Evolutionary conservation across 345 rosid species (phyloP).

Genomic region (Clausena lansium): DNA sequence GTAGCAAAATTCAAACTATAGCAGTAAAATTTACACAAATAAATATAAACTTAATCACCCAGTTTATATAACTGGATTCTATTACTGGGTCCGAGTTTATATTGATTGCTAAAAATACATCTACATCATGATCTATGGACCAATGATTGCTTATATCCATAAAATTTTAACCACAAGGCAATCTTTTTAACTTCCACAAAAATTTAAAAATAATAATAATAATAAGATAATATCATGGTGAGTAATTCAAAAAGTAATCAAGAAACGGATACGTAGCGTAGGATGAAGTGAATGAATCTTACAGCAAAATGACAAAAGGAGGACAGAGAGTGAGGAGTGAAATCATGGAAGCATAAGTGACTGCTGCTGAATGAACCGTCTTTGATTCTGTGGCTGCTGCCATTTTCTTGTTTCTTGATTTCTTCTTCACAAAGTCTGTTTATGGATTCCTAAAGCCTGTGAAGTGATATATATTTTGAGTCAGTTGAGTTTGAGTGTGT

Average conservation of each 20-base stretch:
- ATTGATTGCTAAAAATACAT: background rate
- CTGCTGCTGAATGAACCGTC: conserved; percentile 74
- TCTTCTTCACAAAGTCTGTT: background rate
- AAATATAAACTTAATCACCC: background rate
- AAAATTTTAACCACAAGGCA: background rate
- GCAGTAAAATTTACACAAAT: background rate
- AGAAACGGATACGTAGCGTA: background rate
- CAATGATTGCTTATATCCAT: background rate
- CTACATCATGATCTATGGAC: background rate
- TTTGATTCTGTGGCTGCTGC: conserved; percentile 32
- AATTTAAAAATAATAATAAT: no score
- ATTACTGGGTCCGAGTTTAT: background rate
- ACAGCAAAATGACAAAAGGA: conserved; percentile 92
- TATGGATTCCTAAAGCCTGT: background rate
- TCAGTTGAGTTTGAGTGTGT: background rate
- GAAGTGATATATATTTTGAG: background rate
- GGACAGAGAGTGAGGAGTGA: conserved; percentile 84
- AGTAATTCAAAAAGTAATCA: background rate
- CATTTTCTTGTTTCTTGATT: background rate
- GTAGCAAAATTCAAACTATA: conserved; percentile 6
- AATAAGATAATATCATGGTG: background rate
- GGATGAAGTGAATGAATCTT: conserved; percentile 21
- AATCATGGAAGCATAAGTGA: conserved; percentile 82
- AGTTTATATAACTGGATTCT: background rate
- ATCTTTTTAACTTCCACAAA: no score